phyloP scores from a whole-genome alignment of 2,329 filamentous ascomycete species.

The Colletotrichum caudatum region DNA sequence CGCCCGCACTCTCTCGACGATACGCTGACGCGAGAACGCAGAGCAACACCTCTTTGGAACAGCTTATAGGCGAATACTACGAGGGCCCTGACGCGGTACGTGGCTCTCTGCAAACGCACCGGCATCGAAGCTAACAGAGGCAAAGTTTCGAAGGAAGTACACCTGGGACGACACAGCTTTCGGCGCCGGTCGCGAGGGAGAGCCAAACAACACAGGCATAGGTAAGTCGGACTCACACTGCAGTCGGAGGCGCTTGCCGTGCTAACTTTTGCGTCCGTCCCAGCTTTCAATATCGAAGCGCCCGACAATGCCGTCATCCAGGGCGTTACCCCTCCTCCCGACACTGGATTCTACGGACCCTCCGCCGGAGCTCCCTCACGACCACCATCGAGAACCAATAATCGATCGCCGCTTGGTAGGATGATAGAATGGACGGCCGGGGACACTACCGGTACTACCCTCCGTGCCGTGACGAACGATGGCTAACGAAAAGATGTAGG shows the following conservation, averaged over 20 bases:
- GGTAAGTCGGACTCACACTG: constrained; percentile 51
- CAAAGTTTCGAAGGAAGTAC: constrained; percentile 62
- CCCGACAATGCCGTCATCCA: constrained; percentile 59
- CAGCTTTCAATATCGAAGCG: constrained; percentile 69
- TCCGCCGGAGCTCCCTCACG: constrained; percentile 65
- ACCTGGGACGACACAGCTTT: constrained; percentile 69
- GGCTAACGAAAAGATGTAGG: constrained; percentile 39
- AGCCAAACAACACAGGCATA: constrained; percentile 56
- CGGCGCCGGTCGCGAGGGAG: constrained; percentile 64
- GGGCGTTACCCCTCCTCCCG: constrained; percentile 56
- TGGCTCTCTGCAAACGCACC: constrained; percentile 6
- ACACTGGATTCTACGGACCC: constrained; percentile 49
- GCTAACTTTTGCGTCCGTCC: constrained; percentile 25
- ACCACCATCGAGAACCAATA: constrained; percentile 71
- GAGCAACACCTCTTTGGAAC: constrained; percentile 60
- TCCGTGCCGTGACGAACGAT: constrained; percentile 34
- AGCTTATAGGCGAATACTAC: constrained; percentile 65
- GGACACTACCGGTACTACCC: constrained; percentile 45
- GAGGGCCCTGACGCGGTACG: constrained; percentile 55
- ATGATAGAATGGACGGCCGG: constrained; percentile 61
- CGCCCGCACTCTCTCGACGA: not conserved
- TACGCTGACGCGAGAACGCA: constrained; percentile 45
- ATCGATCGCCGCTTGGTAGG: constrained; percentile 67
- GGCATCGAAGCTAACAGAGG: constrained; percentile 23
- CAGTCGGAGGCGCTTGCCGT: not conserved